Percentiles rank a stretch among this genome's conserved stretches.
Conservation (phyloP, 768 basidiomycete genomes). For the Lactifluus subvellereus region DNA sequence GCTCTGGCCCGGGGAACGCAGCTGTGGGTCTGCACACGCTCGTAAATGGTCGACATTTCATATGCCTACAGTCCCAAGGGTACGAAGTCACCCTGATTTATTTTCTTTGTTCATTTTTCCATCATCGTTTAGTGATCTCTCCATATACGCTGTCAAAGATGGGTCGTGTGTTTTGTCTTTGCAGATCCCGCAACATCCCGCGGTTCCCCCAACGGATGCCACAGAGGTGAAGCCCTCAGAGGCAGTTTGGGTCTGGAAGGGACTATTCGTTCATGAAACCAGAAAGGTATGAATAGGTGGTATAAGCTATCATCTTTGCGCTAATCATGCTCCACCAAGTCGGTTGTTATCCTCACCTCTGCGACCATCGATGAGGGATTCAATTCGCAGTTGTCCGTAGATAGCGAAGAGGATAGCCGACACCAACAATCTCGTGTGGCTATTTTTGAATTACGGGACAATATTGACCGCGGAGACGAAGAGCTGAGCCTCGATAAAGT, state of each 20-base stretch:
- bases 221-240: conserved; percentile 29
- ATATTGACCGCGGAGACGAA: conserved; percentile 7
- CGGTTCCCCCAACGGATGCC: conserved; percentile 31
- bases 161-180: conserved; percentile 36
- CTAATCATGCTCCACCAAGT: conserved; percentile 9
- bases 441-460: conserved; percentile 11
- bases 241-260: conserved; percentile 34
- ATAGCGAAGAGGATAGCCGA: neutral
- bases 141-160: conserved; percentile 50
- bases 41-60: conserved; percentile 39
- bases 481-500: conserved; percentile 8
- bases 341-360: conserved; percentile 13
- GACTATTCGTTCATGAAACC: conserved; percentile 28
- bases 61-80: conserved; percentile 63
- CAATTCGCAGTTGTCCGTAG: neutral
- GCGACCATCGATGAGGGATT: conserved; percentile 9
- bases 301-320: neutral
- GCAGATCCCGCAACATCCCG: conserved; percentile 29
- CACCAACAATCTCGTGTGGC: conserved; percentile 9
- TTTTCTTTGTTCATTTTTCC: neutral
- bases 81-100: conserved; percentile 30
- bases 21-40: conserved; percentile 46
- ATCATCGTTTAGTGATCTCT: conserved; percentile 42
- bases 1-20: conserved; percentile 34
- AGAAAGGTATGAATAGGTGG: conserved; percentile 28